These are phyloP conservation scores for Thelonectria rubi DNA, from an alignment of 2,329 filamentous ascomycete genomes.

Conservation along the genomic window DNA sequence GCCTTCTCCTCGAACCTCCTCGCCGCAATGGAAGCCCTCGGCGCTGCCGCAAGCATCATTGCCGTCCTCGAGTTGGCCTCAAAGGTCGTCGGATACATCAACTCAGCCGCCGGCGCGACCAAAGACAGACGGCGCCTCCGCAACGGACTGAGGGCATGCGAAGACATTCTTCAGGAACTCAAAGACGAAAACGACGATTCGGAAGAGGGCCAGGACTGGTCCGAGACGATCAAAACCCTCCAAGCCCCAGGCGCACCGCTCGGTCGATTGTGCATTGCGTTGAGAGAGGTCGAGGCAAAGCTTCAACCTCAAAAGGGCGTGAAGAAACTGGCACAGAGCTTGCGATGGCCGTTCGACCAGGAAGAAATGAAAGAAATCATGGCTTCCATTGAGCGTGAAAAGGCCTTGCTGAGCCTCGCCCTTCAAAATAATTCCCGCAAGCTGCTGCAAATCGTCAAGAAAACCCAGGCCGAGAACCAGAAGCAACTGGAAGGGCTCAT, in stretches of 20 bases:
- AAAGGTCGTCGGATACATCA: slow-evolving; percentile 36
- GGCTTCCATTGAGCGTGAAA: background rate
- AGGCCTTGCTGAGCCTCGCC: background rate
- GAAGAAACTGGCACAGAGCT: background rate
- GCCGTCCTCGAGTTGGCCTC: slow-evolving; percentile 33
- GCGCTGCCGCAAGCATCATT: slow-evolving; percentile 32
- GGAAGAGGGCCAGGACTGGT: slow-evolving; percentile 31
- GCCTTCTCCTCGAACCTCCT: no score
- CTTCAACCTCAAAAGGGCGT: slow-evolving; percentile 23
- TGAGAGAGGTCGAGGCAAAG: slow-evolving; percentile 26
- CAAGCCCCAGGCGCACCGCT: slow-evolving; percentile 33
- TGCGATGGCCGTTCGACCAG: slow-evolving; percentile 28
- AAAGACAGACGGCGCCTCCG: slow-evolving; percentile 30
- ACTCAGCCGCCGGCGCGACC: slow-evolving; percentile 23
- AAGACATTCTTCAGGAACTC: slow-evolving; percentile 30
- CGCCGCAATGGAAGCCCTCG: no score
- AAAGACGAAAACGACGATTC: slow-evolving; percentile 33
- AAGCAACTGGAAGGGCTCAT: no score
- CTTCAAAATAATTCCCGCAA: no score
- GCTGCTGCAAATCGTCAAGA: no score
- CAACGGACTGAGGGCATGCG: slow-evolving; percentile 31
- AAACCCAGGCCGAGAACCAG: no score
- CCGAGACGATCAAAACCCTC: slow-evolving; percentile 32
- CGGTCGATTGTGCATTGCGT: slow-evolving; percentile 14
- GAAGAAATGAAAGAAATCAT: slow-evolving; percentile 23